These are phyloP conservation scores for Chiua virens DNA, from an alignment of 768 basidiomycete species.

Conservation along the genomic window DNA sequence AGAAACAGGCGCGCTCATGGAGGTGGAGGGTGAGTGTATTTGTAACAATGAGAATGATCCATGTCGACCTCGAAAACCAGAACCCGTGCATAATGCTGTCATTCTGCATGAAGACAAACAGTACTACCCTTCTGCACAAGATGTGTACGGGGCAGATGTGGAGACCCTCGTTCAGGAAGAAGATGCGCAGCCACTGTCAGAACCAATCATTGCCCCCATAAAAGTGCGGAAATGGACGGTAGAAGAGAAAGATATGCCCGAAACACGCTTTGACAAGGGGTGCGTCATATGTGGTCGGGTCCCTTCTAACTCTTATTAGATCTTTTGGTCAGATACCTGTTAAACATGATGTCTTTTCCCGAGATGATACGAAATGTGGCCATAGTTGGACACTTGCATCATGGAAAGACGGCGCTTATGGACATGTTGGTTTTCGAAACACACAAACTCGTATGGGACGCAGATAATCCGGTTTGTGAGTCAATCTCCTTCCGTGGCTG, in stretches of 20 bases:
- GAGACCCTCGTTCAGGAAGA: constrained; percentile 98
- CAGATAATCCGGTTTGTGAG: constrained; percentile 76
- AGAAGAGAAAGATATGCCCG: constrained; percentile 93
- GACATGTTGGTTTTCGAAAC: constrained; percentile 98
- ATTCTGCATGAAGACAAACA: constrained; percentile 97
- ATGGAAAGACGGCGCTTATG: constrained; percentile 95
- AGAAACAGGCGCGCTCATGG: constrained; percentile 74
- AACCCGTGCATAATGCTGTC: constrained; percentile 78
- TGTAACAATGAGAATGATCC: not conserved
- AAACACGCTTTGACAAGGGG: constrained; percentile 98
- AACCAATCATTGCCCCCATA: constrained; percentile 94
- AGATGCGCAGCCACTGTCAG: constrained; percentile 91
- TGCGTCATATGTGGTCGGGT: constrained; percentile 38
- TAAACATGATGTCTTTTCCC: constrained; percentile 89
- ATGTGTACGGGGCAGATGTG: constrained; percentile 91
- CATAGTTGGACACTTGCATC: constrained; percentile 94
- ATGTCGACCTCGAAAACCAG: constrained; percentile 38
- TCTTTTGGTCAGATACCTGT: constrained; percentile 66
- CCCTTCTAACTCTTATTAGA: constrained; percentile 6
- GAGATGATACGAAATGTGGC: constrained; percentile 97
- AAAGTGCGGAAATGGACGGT: constrained; percentile 94
- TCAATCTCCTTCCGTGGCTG: constrained; percentile 9
- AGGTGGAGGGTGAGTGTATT: constrained; percentile 67
- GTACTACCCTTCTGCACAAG: constrained; percentile 91
- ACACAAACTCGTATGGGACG: constrained; percentile 92